A percentile compares a stretch with the other conserved stretches of the same genome.
phyloP scores from a whole-genome alignment of 306 rosid genomes.

The Urtica urens region DNA sequence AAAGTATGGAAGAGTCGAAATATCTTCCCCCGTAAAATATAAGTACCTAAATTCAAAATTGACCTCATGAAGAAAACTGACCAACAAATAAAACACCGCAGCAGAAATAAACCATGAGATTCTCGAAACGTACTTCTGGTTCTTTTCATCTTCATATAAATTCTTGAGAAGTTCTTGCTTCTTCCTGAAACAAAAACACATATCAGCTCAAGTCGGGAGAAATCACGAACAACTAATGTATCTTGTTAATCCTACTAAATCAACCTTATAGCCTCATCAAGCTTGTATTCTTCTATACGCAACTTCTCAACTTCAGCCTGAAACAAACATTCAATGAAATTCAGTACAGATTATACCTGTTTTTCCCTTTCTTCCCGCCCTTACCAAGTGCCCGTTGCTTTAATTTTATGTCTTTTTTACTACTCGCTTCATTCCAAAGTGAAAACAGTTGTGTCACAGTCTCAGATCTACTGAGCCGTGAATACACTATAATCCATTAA shows the following conservation, averaged over 20 bases:
- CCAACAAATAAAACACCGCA: slow-evolving; percentile 3
- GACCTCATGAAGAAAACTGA: slow-evolving; percentile 18
- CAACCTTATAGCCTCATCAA: slow-evolving; percentile 65
- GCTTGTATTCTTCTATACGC: slow-evolving; percentile 40
- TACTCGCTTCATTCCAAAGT: too few relatives aligned
- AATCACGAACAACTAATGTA: slow-evolving; percentile 4
- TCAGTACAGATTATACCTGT: too few relatives aligned
- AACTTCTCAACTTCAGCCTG: slow-evolving; percentile 66
- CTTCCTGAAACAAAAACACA: slow-evolving; percentile 37
- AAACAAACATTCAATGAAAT: too few relatives aligned
- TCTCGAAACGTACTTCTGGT: slow-evolving; percentile 33
- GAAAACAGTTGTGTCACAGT: too few relatives aligned
- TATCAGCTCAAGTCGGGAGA: slow-evolving; percentile 12
- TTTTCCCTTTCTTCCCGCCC: too few relatives aligned
- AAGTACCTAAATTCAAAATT: slow-evolving; percentile 40
- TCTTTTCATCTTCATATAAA: slow-evolving; percentile 36
- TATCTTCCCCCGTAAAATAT: slow-evolving; percentile 50
- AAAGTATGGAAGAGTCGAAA: slow-evolving; percentile 51
- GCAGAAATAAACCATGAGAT: not conserved
- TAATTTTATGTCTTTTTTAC: too few relatives aligned
- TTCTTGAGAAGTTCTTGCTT: slow-evolving; percentile 47
- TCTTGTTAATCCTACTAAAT: slow-evolving; percentile 5
- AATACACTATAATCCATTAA: too few relatives aligned
- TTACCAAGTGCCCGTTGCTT: too few relatives aligned
- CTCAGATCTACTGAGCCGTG: too few relatives aligned